A percentile compares a stretch with the other conserved stretches of the same genome.
Evolutionary conservation across 768 basidiomycete genomes (phyloP).

Genomic region (Chalciporus sphaerocephalus): DNA sequence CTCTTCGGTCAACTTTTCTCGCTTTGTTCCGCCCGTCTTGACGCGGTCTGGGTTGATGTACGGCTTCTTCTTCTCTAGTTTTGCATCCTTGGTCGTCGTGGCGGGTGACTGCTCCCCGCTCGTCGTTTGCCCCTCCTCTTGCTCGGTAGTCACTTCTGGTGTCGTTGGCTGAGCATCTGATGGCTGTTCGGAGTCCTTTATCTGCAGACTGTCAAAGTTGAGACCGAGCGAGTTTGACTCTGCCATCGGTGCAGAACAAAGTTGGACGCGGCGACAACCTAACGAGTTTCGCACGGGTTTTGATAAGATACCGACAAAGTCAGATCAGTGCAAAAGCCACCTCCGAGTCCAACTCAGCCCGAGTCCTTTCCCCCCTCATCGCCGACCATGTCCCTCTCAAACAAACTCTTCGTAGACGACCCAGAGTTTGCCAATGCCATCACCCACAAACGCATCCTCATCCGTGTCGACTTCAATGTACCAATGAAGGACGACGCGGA

Average conservation of each 20-base stretch:
- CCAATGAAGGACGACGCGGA: slow-evolving; percentile 69
- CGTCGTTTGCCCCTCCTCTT: slow-evolving; percentile 4
- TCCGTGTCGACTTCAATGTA: slow-evolving; percentile 96
- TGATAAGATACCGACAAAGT: slow-evolving; percentile 4
- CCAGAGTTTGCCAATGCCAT: slow-evolving; percentile 51
- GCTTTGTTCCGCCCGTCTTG: slow-evolving; percentile 72
- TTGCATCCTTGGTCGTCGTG: slow-evolving; percentile 7
- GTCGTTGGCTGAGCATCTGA: slow-evolving; percentile 7
- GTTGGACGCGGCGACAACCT: neutral
- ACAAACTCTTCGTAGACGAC: slow-evolving; percentile 91
- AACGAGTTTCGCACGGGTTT: neutral
- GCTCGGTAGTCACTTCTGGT: slow-evolving; percentile 9
- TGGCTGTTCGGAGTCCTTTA: slow-evolving; percentile 29
- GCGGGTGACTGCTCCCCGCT: slow-evolving; percentile 2
- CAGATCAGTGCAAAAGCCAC: no score
- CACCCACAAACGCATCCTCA: slow-evolving; percentile 83
- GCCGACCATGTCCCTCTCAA: slow-evolving; percentile 82
- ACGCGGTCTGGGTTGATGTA: slow-evolving; percentile 83
- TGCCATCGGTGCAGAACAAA: slow-evolving; percentile 32
- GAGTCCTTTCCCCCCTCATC: slow-evolving; percentile 5
- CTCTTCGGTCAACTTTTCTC: slow-evolving; percentile 66
- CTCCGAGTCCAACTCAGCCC: no score
- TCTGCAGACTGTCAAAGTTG: slow-evolving; percentile 52
- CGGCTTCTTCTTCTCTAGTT: slow-evolving; percentile 58
- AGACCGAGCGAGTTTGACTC: slow-evolving; percentile 66